Evolutionary conservation across 164 flowering plant genomes (phyloP), one percentile per base, ranked within the genome.

Genomic region (Stephania yunnanensis): DNA sequence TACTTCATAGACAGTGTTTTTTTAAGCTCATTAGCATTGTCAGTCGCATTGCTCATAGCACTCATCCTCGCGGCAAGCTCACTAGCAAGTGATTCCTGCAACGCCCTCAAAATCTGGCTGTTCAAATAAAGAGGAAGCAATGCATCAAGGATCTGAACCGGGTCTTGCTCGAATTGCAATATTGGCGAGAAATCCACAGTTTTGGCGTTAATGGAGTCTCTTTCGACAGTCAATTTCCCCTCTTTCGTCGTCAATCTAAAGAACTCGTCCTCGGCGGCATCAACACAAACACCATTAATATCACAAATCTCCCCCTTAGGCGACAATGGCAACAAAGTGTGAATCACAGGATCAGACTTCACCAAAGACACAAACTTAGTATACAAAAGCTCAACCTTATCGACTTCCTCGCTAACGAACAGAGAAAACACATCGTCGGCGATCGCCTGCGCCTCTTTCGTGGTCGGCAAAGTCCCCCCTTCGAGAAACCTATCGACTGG

Each of bases 61-160:
- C 76, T 86, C 98, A 95, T 91, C 81, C 97, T 87, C 6, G 97
- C 87, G 0, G 98, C 94, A 11, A 95, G 91, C 83, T 95, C 98
- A 78, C 97, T 95, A 0, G 98, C 97, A 69, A 87, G 78, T 10
- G 94, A 90, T 74, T 92, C 98, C 85, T 92, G 97, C 83, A 95
- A 80, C 2, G 97, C 91, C 82, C 92, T 89, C 83, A 95, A 78
- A 50, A 95, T 86, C 86, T 92, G 97, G 70, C 93, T 90, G 78
- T 95, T 95, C 80, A 95, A 75, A 77, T 92, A 92, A 2, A 95
- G 84, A 46, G 97, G 97, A 89, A 95, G 75, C 87, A 95, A 73
- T 2, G 97, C 97, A 83, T 95, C 97, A 72, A 92, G 87, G 75
- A 95, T 92, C 90, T 92, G 97, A 79, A 82, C 97, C 13, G 98